phyloP scores from a whole-genome alignment of 108 stramenopile species.

The Pseudonitzschia delicatissima region DNA sequence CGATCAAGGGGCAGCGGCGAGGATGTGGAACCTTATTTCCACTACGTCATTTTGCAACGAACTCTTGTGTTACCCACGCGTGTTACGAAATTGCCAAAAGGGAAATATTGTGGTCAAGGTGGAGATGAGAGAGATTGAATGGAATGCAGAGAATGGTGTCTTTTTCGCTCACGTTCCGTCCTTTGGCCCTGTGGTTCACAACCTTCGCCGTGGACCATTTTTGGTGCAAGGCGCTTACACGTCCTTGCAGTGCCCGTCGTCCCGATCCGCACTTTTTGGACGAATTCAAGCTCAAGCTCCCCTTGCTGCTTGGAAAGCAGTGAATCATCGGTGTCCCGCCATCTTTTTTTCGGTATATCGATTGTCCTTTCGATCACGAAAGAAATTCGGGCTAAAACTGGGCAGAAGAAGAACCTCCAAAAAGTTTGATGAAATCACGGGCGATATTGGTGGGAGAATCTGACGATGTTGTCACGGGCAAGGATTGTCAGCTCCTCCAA shows the following conservation, averaged over 20 bases:
- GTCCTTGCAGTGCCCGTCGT: slow-evolving; percentile 61
- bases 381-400: slow-evolving; percentile 22
- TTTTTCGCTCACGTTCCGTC: slow-evolving; percentile 53
- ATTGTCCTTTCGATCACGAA: slow-evolving; percentile 45
- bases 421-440: slow-evolving; percentile 34
- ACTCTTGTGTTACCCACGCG: slow-evolving; percentile 67
- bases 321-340: slow-evolving; percentile 18
- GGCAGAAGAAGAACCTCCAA: slow-evolving; percentile 4
- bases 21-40: no score
- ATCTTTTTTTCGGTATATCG: slow-evolving; percentile 72
- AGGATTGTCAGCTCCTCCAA: slow-evolving; percentile 43
- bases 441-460: slow-evolving; percentile 22
- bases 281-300: slow-evolving; percentile 84
- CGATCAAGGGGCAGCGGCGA: slow-evolving; percentile 38
- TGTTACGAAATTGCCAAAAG: slow-evolving; percentile 66
- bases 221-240: slow-evolving; percentile 68
- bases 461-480: slow-evolving; percentile 4
- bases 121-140: slow-evolving; percentile 71
- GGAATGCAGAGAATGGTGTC: slow-evolving; percentile 47
- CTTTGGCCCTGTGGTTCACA: slow-evolving; percentile 62
- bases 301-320: slow-evolving; percentile 50
- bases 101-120: slow-evolving; percentile 76
- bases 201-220: slow-evolving; percentile 72
- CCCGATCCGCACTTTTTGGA: slow-evolving; percentile 66
- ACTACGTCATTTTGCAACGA: slow-evolving; percentile 81